Base-by-base conservation (phyloP, 164 flowering plant genomes). In the Vitis amurensis region DNA sequence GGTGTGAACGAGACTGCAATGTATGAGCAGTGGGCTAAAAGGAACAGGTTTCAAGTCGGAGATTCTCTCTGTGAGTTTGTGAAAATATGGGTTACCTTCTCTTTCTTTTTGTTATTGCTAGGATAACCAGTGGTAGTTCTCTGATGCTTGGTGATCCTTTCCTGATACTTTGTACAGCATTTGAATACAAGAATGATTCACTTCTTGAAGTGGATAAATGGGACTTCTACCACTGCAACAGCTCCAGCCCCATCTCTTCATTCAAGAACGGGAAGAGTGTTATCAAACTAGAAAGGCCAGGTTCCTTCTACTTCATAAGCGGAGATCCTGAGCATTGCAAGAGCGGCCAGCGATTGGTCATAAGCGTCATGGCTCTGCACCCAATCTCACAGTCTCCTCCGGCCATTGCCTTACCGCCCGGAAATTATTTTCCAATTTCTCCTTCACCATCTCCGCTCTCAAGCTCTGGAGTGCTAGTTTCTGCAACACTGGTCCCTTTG, bases 201-300 rank as follows among this genome's bases (percentile, higher is more conserved):
- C 89, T 91, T 9, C 70, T 87, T 13, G 71, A 74, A 68, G 97
- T 91, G 72, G 90, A 86, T 11, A 91, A 87, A 74, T 77, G 72
- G 70, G 90, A 79, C 1, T 92, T 83, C 77, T 87, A 86, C 68
- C 90, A 88, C 72, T 92, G 97, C 84, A 73, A 87, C 70, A 53
- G 79, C 1, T 78, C 64, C 69, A 64, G 76, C 2, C 84, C 90
- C 2, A 74, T 79, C 30, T 55, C 73, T 1, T 61, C 67, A 9
- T 87, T 71, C 82, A 68, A 72, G 53, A 79, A 87, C 63, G 89
- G 86, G 16, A 81, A 73, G 61, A 83, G 83, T 9, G 62, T 65
- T 2, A 55, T 87, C 71, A 78, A 74, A 67, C 83, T 89, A 10
- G 86, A 83, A 10, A 73, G 71, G 53, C 71, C 86, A 3, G 91